These are phyloP conservation scores for Petunia axillaris DNA, from an alignment of 257 asterid species.

Conservation along the genomic window DNA sequence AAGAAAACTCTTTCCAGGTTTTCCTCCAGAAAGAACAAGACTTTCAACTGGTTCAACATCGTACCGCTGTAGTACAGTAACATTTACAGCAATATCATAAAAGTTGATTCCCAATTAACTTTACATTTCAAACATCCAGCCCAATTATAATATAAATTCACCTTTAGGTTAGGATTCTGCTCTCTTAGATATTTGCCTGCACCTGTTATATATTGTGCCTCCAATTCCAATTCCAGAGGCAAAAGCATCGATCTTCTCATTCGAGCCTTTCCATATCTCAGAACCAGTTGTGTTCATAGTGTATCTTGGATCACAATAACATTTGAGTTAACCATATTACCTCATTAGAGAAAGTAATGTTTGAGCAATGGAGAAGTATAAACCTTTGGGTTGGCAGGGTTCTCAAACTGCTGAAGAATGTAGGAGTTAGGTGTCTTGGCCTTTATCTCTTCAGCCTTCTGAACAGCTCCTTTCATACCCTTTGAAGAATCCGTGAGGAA, in stretches of 20 bases:
- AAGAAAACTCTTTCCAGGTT: constrained; percentile 66
- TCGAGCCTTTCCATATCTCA: constrained; percentile 73
- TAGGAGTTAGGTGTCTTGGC: constrained; percentile 82
- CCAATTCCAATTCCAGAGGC: constrained; percentile 84
- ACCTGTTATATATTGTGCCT: constrained; percentile 67
- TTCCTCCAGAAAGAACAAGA: constrained; percentile 82
- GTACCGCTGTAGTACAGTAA: constrained; percentile 45
- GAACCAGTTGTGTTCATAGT: constrained; percentile 92
- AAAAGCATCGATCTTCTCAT: constrained; percentile 61
- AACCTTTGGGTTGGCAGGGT: constrained; percentile 96
- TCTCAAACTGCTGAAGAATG: constrained; percentile 93
- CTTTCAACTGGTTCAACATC: constrained; percentile 89
- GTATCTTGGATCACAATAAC: constrained; percentile 43
- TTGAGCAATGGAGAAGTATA: neutral
- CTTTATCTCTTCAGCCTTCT: constrained; percentile 86
- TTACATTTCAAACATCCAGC: neutral
- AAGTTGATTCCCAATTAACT: too few relatives aligned
- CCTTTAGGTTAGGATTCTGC: constrained; percentile 69
- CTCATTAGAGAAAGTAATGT: neutral
- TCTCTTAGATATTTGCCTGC: constrained; percentile 69
- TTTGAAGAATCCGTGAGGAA: constrained; percentile 86
- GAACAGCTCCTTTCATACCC: constrained; percentile 89
- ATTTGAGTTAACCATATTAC: neutral
- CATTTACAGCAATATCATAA: too few relatives aligned
- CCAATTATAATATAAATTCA: constrained; percentile 24